Evolutionary conservation across 768 basidiomycete genomes (phyloP).

Genomic region (Glaciozyma antarctica): DNA sequence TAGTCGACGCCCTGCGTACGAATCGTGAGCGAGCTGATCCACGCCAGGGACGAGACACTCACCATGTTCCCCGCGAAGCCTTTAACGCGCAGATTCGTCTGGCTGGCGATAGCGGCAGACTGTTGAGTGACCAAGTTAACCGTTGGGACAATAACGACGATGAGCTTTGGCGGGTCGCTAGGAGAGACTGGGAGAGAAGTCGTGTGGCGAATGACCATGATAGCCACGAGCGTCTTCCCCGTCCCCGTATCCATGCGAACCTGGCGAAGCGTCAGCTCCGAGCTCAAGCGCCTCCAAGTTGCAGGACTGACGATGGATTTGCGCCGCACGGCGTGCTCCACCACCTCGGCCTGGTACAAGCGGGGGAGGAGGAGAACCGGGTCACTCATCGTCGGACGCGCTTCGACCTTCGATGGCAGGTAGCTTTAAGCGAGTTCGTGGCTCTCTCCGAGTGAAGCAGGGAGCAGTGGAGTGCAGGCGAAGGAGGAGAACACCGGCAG

Average conservation of each 20-base stretch:
- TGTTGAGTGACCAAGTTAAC: conserved; percentile 66
- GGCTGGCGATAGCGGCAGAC: not conserved
- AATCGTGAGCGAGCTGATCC: not conserved
- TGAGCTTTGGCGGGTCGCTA: conserved; percentile 34
- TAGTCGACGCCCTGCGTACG: conserved; percentile 46
- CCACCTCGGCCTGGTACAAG: not conserved
- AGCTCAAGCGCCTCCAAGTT: not conserved
- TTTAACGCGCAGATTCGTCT: conserved; percentile 9
- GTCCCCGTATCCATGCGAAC: conserved; percentile 43
- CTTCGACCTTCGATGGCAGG: too few relatives aligned
- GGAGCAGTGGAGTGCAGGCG: too few relatives aligned
- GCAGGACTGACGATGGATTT: not conserved
- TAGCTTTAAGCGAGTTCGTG: too few relatives aligned
- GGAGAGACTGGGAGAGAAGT: conserved; percentile 36
- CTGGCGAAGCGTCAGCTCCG: not conserved
- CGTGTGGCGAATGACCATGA: conserved; percentile 66
- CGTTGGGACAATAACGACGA: conserved; percentile 75
- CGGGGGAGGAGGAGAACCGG: not conserved
- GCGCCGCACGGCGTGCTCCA: not conserved
- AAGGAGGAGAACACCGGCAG: too few relatives aligned
- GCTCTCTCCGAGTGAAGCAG: too few relatives aligned
- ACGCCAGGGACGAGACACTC: conserved; percentile 48
- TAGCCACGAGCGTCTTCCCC: conserved; percentile 56
- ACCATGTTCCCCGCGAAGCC: conserved; percentile 27
- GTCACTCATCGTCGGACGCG: too few relatives aligned